These are phyloP conservation scores for Pleurostoma richardsiae DNA, from an alignment of 2,329 filamentous ascomycete species.

Conservation along the genomic window DNA sequence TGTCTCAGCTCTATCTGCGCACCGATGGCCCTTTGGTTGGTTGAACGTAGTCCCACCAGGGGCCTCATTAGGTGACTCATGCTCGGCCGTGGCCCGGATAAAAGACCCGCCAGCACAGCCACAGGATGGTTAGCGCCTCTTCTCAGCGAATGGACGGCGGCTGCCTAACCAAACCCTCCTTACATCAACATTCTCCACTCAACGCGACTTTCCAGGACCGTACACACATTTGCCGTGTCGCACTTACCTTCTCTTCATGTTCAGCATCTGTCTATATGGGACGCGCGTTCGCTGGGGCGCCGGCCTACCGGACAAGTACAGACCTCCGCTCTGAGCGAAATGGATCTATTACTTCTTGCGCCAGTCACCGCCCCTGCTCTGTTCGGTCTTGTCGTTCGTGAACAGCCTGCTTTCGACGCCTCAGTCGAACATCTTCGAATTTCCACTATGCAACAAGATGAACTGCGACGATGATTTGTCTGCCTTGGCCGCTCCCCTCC, in stretches of 20 bases:
- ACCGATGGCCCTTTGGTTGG: no score
- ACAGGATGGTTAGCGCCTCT: no score
- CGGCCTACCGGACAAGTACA: constrained; percentile 24
- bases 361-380: constrained; percentile 60
- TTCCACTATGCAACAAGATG: constrained; percentile 46
- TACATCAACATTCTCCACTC: constrained; percentile 2
- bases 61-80: no score
- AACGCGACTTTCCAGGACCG: constrained; percentile 1
- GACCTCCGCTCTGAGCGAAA: constrained; percentile 19
- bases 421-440: constrained; percentile 31
- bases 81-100: no score
- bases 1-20: no score
- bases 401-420: constrained; percentile 38
- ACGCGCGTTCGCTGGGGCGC: constrained; percentile 20
- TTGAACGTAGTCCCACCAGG: no score
- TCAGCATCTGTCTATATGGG: constrained; percentile 4
- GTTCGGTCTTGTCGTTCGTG: constrained; percentile 54
- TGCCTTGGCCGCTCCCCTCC: constrained; percentile 41
- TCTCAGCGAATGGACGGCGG: no score
- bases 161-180: no score
- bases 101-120: no score
- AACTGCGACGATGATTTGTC: constrained; percentile 49
- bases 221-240: no score
- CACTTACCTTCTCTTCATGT: no score
- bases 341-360: constrained; percentile 30